Base-by-base conservation (phyloP, 2,329 filamentous ascomycete species). In the Xylariaceae sp. region DNA sequence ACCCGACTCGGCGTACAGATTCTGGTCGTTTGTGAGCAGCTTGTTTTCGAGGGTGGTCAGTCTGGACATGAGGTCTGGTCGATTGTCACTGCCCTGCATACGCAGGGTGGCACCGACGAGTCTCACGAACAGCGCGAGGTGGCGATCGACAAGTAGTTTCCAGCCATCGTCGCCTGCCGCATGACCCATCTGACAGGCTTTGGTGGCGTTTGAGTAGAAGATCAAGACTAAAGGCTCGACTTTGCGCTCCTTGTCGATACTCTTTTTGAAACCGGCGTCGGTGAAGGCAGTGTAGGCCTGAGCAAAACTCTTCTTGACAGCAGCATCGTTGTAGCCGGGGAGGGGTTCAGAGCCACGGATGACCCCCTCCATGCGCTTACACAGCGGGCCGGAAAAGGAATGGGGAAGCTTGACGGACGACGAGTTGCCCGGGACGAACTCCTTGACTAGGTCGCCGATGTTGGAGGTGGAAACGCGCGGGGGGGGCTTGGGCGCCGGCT, bases 271-370 rank as follows among this genome's bases (percentile, higher is more conserved):
- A 42, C 83, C 85, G 56, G 86, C 86, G 57, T 95, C 90, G 62
- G 93, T 97, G 69, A 99, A 89, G 51, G 90, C 88, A 53, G 93
- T 97, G 68, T 97, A 87, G 58, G 96, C 96, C 59, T 90, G 89
- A 50, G 90, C 94, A 73, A 99, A 99, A 2, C 90, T 95, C 56
- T 93, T 83, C 74, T 96, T 97, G 59, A 99, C 87, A 22, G 87
- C 78, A n/a, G 89, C 79, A 75, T 99, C 94, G 66, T 88, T 89
- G 73, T 88, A 99, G 65, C 95, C 94, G 13, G 89, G 90, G 66
- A 93, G 81, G 61, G 79, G 85, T 73, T 97, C 94, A 55, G 80
- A 88, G 38, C 92, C 91, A 62, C 87, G 83, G 63, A 97, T 73
- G 47, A 96, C 87, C 31, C 86, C 86, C 52, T 88, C 87, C 68